These are phyloP conservation scores for Lyophyllum shimeji DNA, from an alignment of 768 basidiomycete species.

Conservation along the genomic window DNA sequence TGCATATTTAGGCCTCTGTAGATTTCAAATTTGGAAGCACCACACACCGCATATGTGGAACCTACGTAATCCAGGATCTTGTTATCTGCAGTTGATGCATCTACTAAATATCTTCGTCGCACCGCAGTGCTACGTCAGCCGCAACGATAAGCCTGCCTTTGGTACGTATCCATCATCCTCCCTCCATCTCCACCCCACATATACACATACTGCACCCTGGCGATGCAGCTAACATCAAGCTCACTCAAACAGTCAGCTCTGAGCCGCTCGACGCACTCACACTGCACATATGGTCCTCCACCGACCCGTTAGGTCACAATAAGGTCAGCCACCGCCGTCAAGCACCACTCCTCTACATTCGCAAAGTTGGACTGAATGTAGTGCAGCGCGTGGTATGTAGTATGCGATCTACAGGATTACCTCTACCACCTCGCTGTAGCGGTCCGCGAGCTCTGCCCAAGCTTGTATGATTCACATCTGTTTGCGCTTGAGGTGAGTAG, in stretches of 20 bases:
- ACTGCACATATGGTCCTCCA: conserved; percentile 65
- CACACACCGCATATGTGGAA: no score
- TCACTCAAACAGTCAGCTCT: conserved; percentile 79
- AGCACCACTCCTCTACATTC: not conserved
- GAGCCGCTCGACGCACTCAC: conserved; percentile 75
- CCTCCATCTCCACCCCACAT: not conserved
- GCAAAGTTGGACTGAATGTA: no score
- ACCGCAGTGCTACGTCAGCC: conserved; percentile 92
- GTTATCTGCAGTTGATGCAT: no score
- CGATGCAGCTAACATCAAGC: no score
- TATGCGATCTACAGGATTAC: conserved; percentile 72
- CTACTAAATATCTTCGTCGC: no score
- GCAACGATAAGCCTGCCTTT: conserved; percentile 86
- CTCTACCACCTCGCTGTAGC: conserved; percentile 75
- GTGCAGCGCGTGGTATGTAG: no score
- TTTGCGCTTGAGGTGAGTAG: conserved; percentile 73
- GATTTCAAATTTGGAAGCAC: no score
- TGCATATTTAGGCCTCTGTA: no score
- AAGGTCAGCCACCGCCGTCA: conserved; percentile 65
- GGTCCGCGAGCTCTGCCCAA: conserved; percentile 70
- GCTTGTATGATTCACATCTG: conserved; percentile 74
- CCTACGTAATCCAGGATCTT: no score
- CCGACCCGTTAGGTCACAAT: conserved; percentile 89
- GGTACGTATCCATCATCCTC: conserved; percentile 60
- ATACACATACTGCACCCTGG: no score